Percentiles rank a stretch among this genome's conserved stretches.
Evolutionary conservation across 208 protist genomes (phyloP).

Genomic region (Spongospora subterranea): DNA sequence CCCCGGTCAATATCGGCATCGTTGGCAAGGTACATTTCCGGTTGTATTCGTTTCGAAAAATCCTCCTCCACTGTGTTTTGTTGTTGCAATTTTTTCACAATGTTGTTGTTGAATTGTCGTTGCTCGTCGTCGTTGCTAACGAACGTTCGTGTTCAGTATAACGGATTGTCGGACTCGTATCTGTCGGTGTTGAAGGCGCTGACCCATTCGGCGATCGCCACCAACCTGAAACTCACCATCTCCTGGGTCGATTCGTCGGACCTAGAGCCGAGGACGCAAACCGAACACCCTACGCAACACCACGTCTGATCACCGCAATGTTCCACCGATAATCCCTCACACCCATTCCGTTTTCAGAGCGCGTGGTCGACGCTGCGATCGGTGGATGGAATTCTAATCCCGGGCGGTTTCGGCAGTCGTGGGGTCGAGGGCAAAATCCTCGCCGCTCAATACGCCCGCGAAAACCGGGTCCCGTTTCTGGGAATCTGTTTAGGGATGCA

Average conservation of each 20-base stretch:
- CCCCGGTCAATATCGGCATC: conserved; percentile 88
- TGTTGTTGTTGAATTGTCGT: too few species aligned
- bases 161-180: conserved; percentile 88
- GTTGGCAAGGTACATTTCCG: conserved; percentile 87
- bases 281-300: conserved; percentile 61
- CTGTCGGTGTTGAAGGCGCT: conserved; percentile 95
- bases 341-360: neutral
- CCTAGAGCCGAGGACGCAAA: conserved; percentile 71
- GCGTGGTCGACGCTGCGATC: conserved; percentile 72
- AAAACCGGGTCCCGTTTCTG: conserved; percentile 90
- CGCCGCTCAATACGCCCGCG: conserved; percentile 90
- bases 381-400: conserved; percentile 94
- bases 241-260: conserved; percentile 85
- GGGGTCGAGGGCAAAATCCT: conserved; percentile 95
- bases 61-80: too few species aligned
- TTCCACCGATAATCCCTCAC: neutral
- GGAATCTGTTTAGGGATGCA: conserved; percentile 99
- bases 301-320: neutral
- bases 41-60: conserved; percentile 77
- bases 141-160: conserved; percentile 61
- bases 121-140: conserved; percentile 70
- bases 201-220: conserved; percentile 74
- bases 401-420: conserved; percentile 96
- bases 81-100: too few species aligned
- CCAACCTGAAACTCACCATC: conserved; percentile 89